Evolutionary conservation across 768 basidiomycete species (phyloP).

Genomic region (Gelatoporia subvermispora): DNA sequence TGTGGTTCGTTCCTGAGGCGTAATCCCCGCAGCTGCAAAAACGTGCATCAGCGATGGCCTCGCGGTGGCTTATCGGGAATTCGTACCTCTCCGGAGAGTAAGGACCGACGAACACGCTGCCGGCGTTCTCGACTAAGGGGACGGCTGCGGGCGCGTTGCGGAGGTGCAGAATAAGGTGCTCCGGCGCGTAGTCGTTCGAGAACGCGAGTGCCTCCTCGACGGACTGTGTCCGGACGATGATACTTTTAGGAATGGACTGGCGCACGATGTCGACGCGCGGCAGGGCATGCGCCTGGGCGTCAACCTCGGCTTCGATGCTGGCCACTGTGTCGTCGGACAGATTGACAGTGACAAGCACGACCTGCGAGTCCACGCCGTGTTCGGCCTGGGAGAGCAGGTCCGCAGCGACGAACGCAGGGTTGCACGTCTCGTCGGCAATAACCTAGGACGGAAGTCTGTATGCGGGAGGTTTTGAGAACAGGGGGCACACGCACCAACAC

Average conservation of each 20-base stretch:
- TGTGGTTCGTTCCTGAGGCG: constrained; percentile 98
- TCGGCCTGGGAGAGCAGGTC: constrained; percentile 97
- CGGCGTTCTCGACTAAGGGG: constrained; percentile 78
- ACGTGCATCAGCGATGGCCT: constrained; percentile 1
- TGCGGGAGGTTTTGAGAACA: neutral
- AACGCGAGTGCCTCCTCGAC: constrained; percentile 79
- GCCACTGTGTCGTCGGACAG: constrained; percentile 57
- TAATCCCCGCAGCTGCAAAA: constrained; percentile 88
- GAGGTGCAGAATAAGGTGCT: constrained; percentile 92
- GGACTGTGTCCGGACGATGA: constrained; percentile 71
- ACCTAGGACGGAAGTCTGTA: constrained; percentile 48
- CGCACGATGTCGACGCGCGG: constrained; percentile 88
- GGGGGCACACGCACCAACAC: constrained; percentile 67
- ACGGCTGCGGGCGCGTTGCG: constrained; percentile 65
- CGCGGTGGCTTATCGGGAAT: neutral
- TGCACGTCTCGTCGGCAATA: constrained; percentile 84
- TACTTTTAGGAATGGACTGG: constrained; percentile 83
- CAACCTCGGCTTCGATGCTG: constrained; percentile 82
- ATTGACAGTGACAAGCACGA: constrained; percentile 82
- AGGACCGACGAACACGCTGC: constrained; percentile 93
- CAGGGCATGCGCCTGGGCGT: constrained; percentile 80
- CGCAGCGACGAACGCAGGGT: constrained; percentile 90
- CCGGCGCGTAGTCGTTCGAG: constrained; percentile 97
- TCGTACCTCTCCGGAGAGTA: constrained; percentile 91
- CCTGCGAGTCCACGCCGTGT: constrained; percentile 97